phyloP scores from a whole-genome alignment of 2,329 filamentous ascomycete species.

The Claviceps purpurea region DNA sequence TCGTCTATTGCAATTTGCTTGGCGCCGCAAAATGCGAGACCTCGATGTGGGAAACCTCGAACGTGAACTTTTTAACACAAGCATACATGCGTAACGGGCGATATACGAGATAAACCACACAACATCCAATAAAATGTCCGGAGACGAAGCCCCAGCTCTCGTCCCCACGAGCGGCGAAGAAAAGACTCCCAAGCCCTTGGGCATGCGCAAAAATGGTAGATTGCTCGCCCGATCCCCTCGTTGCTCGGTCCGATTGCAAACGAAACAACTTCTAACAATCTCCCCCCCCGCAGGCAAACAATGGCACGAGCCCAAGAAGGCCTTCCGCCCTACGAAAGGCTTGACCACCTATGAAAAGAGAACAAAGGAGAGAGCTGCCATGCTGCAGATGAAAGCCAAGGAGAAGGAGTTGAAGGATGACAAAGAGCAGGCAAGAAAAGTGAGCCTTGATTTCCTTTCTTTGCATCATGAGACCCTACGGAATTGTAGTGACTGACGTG shows the following conservation, averaged over 20 bases:
- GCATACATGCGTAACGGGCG: not conserved
- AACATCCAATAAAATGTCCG: conserved; percentile 1
- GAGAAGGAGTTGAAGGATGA: conserved; percentile 95
- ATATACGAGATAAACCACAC: not conserved
- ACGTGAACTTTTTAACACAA: not conserved
- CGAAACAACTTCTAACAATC: conserved; percentile 5
- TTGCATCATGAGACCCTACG: too few relatives aligned
- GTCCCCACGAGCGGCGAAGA: conserved; percentile 12
- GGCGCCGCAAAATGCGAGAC: not conserved
- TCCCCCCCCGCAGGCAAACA: conserved; percentile 58
- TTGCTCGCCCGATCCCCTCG: conserved; percentile 1
- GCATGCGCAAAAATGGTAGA: conserved; percentile 75
- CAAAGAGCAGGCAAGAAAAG: conserved; percentile 79
- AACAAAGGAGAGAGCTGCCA: conserved; percentile 52
- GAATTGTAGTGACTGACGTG: not conserved
- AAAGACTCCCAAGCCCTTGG: conserved; percentile 31
- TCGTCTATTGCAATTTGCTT: not conserved
- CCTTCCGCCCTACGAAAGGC: conserved; percentile 72
- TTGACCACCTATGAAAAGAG: conserved; percentile 70
- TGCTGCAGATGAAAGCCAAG: conserved; percentile 72
- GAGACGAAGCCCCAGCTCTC: not conserved
- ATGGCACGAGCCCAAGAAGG: conserved; percentile 73
- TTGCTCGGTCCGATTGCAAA: not conserved
- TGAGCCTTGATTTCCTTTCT: conserved; percentile 25
- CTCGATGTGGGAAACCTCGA: not conserved